Evolutionary conservation across 208 protist genomes (phyloP), one percentile per base, ranked within the genome.

Genomic region (Wallacemonas collosoma): DNA sequence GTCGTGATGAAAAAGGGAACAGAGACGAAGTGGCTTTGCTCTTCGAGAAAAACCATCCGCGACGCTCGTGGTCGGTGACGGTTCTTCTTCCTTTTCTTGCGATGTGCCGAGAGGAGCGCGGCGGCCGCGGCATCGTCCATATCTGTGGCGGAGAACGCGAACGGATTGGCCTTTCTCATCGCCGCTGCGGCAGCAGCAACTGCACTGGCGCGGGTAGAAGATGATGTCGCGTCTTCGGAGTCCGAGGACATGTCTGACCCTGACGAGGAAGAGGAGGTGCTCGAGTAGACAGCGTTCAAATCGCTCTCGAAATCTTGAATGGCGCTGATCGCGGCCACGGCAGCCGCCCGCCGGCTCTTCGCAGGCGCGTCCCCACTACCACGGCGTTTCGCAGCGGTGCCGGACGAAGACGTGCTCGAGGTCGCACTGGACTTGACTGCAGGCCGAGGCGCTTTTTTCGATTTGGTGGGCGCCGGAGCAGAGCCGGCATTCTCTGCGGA

Each of bases 1-100:
- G 88, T 93, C 3, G 81, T 75, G 38, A 95, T 79, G 62, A 95
- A 95, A 43, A 95, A 94, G 26, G 91, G 91, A 8, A 95, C 76
- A 1, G 83, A 92, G 14, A 92, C 81, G 61, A 90, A 88, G 55
- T 84, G 79, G 64, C 84, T 88, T 43, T 87, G 73, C 44, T 90
- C 84, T 38, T 93, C 87, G 0, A 85, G 56, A 57, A 88, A 93
- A 3, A 90, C 35, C 15, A 68, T 61, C 15, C 66, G 83, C 4
- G 50, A 54, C 50, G 68, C 74, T 44, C 73, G 38, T 45, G 58
- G 41, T 43, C 48, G 70, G 63, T 48, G 68, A 58, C 73, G 55
- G 40, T 43, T 8, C 12, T 50, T 8, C 14, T 55, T 35, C 3
- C 2, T 4, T 14, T 69, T 7, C 64, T 58, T 58, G 35, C 35